These are phyloP conservation scores for Chaetomiaceae sp. DNA, from an alignment of 2,329 filamentous ascomycete species.

Conservation along the genomic window DNA sequence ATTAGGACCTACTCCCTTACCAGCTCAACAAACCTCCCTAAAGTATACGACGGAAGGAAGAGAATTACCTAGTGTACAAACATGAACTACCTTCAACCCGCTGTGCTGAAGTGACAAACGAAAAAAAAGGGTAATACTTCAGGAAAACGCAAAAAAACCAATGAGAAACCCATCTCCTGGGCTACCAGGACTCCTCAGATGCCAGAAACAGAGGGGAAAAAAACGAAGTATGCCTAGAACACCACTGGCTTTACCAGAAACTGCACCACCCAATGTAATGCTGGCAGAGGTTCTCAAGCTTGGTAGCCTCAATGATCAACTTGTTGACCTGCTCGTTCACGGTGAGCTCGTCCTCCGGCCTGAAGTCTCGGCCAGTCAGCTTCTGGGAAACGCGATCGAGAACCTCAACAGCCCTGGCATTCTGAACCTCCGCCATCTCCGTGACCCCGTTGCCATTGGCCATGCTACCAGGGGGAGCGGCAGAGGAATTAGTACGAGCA, in stretches of 20 bases:
- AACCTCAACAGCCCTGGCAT: constrained; percentile 87
- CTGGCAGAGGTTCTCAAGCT: constrained; percentile 94
- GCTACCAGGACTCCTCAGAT: too few species aligned
- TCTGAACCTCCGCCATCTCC: constrained; percentile 73
- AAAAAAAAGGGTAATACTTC: too few species aligned
- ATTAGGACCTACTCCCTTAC: too few species aligned
- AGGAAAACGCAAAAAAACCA: too few species aligned
- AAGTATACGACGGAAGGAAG: too few species aligned
- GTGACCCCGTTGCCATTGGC: constrained; percentile 36
- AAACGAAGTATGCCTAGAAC: too few species aligned
- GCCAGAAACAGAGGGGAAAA: neutral
- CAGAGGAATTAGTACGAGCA: constrained; percentile 57
- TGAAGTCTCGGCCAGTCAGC: constrained; percentile 89
- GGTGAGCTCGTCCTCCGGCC: constrained; percentile 74
- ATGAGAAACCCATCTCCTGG: too few species aligned
- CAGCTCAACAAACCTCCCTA: too few species aligned
- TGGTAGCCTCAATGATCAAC: constrained; percentile 90
- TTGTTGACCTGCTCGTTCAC: constrained; percentile 89
- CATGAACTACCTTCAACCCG: too few species aligned
- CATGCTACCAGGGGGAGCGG: constrained; percentile 32
- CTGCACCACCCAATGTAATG: constrained; percentile 99
- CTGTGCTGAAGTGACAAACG: too few species aligned
- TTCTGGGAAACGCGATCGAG: constrained; percentile 91
- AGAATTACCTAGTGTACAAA: too few species aligned
- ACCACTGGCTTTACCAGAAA: constrained; percentile 65